Evolutionary conservation across 352 stramenopile species (phyloP), one percentile per base, ranked within the genome.

Genomic region (Phytophthora pini): DNA sequence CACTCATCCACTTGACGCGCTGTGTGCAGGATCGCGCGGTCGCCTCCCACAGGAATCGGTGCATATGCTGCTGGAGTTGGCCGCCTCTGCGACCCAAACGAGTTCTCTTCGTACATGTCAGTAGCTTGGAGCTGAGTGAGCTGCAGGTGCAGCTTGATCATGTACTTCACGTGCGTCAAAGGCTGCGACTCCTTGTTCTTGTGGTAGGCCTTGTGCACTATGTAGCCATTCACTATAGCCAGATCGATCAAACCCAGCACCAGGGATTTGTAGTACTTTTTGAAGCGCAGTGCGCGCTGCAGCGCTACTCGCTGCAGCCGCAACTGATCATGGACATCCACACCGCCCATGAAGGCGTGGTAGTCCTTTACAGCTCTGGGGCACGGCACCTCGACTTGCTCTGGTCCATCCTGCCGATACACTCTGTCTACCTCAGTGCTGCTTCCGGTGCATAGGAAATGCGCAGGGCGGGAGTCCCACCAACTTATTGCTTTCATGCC

Each of bases 251-350:
- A 36, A 0, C 59, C 54, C 15, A 74, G 59, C 5, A 66, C 56
- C 0, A 74, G 27, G 0, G 47, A 49, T 41, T 66, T 74, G 54
- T 74, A 65, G 38, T 69, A 74, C 31, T 69, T 69, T 1, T 39
- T 20, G 43, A 74, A 74, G 0, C 26, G 26, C 4, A 69, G 6
- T 4, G 5, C 34, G 0, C 29, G 47, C 59, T 67, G 60, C 8
- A 74, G 45, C 2, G n/a, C n/a, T n/a, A n/a, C n/a, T n/a, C 29
- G 47, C 59, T 67, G 60, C 8, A 74, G 45, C 2, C 54, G 36
- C 1, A 74, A 50, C 10, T 72, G 17, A 5, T 54, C 47, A 17
- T 54, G 31, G 24, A 54, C 17, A 4, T 54, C 47, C n/a, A 54
- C n/a, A 38, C 39, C 40, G 0, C 58, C 65, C 58, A 73, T 68